Evolutionary conservation across 2,329 filamentous ascomycete genomes (phyloP).

Genomic region (Malbranchea cinnamomea): DNA sequence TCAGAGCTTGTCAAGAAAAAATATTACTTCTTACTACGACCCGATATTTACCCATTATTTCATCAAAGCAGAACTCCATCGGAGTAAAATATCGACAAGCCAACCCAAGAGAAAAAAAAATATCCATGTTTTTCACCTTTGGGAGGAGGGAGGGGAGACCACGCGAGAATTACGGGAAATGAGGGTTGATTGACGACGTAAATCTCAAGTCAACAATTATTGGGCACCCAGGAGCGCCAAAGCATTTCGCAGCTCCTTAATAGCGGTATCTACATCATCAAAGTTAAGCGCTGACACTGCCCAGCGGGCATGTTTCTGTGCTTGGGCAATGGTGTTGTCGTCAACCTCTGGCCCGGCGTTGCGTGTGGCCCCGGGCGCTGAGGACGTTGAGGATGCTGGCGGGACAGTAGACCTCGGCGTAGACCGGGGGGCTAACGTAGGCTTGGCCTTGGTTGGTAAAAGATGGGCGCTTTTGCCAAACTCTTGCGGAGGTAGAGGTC

Average conservation of each 20-base stretch:
- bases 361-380: slow-evolving; percentile 11
- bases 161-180: too few relatives aligned
- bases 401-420: slow-evolving; percentile 11
- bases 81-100: too few relatives aligned
- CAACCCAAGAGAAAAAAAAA: too few relatives aligned
- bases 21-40: too few relatives aligned
- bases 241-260: slow-evolving; percentile 67
- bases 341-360: slow-evolving; percentile 29
- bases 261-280: slow-evolving; percentile 81
- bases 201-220: too few relatives aligned
- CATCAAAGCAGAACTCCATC: too few relatives aligned
- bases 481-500: slow-evolving; percentile 5
- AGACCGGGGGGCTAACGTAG: slow-evolving; percentile 6
- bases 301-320: slow-evolving; percentile 94
- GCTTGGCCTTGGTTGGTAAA: slow-evolving; percentile 1
- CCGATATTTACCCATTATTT: too few relatives aligned
- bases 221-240: slow-evolving; percentile 53
- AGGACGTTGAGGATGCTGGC: slow-evolving; percentile 14
- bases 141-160: too few relatives aligned
- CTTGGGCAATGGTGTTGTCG: slow-evolving; percentile 61
- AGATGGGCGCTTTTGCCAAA: slow-evolving; percentile 5
- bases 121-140: too few relatives aligned
- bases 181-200: too few relatives aligned
- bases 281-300: slow-evolving; percentile 94
- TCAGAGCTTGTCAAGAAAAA: too few relatives aligned